Conservation (phyloP, 345 rosid genomes). For the Euphorbia lathyris region DNA sequence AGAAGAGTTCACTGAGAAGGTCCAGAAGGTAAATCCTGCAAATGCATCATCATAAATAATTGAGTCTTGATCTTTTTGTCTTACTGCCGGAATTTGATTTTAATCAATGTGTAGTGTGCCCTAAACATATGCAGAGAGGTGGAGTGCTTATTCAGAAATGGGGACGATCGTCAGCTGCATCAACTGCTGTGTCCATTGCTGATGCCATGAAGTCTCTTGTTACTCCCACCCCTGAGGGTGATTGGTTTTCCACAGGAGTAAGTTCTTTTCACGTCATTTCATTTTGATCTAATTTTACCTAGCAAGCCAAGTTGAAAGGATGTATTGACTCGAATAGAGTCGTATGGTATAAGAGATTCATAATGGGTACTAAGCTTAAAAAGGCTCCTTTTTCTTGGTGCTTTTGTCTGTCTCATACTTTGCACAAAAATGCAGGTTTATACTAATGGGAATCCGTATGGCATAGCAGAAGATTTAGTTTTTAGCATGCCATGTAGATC, state of each 20-base stretch:
- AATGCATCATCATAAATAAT: constrained; percentile 2
- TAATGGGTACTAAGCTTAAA: no score
- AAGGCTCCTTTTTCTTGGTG: neutral
- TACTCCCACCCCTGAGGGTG: constrained; percentile 92
- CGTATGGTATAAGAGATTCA: no score
- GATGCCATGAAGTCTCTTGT: constrained; percentile 89
- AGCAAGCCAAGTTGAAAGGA: no score
- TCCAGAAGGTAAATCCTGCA: constrained; percentile 61
- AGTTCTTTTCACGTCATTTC: constrained; percentile 23
- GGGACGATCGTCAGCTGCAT: constrained; percentile 99
- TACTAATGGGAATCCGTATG: constrained; percentile 84
- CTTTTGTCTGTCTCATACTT: constrained; percentile 7
- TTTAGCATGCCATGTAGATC: constrained; percentile 99
- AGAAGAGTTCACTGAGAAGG: constrained; percentile 86
- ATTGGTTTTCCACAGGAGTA: constrained; percentile 96
- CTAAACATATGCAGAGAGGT: constrained; percentile 63
- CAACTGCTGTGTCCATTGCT: constrained; percentile 85
- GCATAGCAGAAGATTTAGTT: constrained; percentile 77
- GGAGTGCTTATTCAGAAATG: constrained; percentile 89
- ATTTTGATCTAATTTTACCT: no score
- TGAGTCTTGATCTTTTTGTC: neutral
- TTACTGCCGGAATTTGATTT: neutral
- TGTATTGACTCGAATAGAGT: no score
- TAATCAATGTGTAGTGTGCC: neutral
- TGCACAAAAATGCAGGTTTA: constrained; percentile 52